Conservation (phyloP, 2,329 filamentous ascomycete species). For the Colletotrichum theobromicola region DNA sequence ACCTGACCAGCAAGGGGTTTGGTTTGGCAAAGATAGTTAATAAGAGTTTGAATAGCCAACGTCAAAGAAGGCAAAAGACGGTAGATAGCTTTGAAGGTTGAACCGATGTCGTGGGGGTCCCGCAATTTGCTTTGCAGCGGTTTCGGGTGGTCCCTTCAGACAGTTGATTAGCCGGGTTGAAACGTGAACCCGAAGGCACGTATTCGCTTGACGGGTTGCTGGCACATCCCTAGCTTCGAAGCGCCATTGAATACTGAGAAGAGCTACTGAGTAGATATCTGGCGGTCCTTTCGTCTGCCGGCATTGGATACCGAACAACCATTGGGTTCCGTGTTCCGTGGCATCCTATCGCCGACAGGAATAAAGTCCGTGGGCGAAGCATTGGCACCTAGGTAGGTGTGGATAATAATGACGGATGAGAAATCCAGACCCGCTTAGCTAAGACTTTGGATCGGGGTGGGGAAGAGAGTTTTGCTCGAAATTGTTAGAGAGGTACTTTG, state of each 20-base stretch:
- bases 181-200: not conserved
- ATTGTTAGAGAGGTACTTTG: slow-evolving; percentile 11
- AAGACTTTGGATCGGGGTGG: not conserved
- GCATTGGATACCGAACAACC: not conserved
- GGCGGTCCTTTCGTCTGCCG: not conserved
- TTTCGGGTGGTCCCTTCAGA: not conserved
- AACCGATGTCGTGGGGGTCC: not conserved
- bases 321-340: not conserved
- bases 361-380: not conserved
- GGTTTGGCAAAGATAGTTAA: not conserved
- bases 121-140: not conserved
- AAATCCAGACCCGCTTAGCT: slow-evolving; percentile 10
- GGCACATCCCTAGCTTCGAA: not conserved
- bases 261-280: not conserved
- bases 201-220: not conserved
- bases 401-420: slow-evolving; percentile 13
- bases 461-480: not conserved
- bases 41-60: not conserved
- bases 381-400: not conserved
- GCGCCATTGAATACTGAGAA: not conserved
- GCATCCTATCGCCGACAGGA: not conserved
- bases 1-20: not conserved
- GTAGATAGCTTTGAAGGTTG: not conserved
- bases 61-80: not conserved
- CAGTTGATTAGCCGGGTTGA: not conserved